Percentiles rank a stretch among this genome's conserved stretches.
Conservation (phyloP, 2,329 filamentous ascomycete genomes). For the Ascocoryne sarcoides region DNA sequence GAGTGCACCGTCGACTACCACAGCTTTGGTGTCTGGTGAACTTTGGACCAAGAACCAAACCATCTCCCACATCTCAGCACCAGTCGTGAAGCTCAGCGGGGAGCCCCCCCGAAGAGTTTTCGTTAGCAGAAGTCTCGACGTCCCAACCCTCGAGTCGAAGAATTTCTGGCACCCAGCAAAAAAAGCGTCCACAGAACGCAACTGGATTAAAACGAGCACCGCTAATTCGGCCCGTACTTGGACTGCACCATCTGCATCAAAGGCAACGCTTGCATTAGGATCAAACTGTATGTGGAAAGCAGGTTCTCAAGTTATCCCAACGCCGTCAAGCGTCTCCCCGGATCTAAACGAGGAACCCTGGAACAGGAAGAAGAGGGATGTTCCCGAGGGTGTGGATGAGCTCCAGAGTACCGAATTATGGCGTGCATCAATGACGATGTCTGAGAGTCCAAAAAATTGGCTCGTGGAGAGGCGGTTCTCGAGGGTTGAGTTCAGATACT, state of each 20-base stretch:
- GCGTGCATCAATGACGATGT: constrained; percentile 9
- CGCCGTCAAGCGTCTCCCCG: constrained; percentile 7
- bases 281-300: constrained; percentile 14
- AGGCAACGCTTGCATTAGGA: constrained; percentile 5
- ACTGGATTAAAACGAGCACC: constrained; percentile 2
- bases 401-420: constrained; percentile 19
- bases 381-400: constrained; percentile 2
- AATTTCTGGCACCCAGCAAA: constrained; percentile 5
- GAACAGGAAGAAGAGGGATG: constrained; percentile 14
- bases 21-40: too few relatives aligned
- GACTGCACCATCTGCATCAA: neutral
- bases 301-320: neutral
- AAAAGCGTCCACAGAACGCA: constrained; percentile 1
- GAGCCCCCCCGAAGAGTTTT: neutral
- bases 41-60: neutral
- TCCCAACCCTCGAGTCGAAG: constrained; percentile 6
- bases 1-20: too few relatives aligned
- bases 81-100: neutral
- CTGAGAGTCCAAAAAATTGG: constrained; percentile 18
- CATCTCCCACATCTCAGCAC: neutral
- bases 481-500: constrained; percentile 20
- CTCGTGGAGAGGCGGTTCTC: constrained; percentile 11
- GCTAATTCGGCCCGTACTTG: neutral
- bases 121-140: constrained; percentile 1
- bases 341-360: constrained; percentile 14